Conservation (phyloP, 352 stramenopile species). For the Pythium brassicae region DNA sequence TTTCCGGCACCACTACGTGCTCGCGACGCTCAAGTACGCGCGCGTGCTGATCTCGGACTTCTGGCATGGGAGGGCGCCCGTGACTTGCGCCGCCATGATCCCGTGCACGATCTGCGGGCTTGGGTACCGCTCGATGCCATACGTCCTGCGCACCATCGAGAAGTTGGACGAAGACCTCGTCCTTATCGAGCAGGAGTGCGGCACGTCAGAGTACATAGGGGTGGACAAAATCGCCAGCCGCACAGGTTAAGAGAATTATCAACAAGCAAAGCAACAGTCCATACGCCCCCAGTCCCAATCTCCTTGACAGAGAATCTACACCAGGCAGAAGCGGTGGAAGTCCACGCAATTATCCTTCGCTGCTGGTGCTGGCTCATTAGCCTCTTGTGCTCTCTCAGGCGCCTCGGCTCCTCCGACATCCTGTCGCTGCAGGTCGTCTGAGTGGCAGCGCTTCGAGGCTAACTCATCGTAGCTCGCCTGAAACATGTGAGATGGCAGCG, state of each 20-base stretch:
- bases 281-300: too few species aligned
- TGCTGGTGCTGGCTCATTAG: background rate
- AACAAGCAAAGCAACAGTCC: too few species aligned
- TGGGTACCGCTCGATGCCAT: constrained; percentile 57
- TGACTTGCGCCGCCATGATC: constrained; percentile 30
- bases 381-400: background rate
- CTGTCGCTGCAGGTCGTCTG: background rate
- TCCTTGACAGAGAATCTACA: background rate
- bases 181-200: constrained; percentile 31
- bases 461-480: background rate
- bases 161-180: constrained; percentile 37
- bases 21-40: constrained; percentile 65
- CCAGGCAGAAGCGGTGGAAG: constrained; percentile 13
- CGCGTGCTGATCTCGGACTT: constrained; percentile 62
- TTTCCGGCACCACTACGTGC: constrained; percentile 54
- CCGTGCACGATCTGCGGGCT: constrained; percentile 63
- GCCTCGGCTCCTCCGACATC: background rate
- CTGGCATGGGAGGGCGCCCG: constrained; percentile 48
- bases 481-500: background rate
- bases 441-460: background rate
- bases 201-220: background rate
- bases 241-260: too few species aligned
- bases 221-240: background rate
- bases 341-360: constrained; percentile 9
- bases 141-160: constrained; percentile 51